Conservation (phyloP, 2,329 filamentous ascomycete species). For the Hymenoscyphus infarciens region DNA sequence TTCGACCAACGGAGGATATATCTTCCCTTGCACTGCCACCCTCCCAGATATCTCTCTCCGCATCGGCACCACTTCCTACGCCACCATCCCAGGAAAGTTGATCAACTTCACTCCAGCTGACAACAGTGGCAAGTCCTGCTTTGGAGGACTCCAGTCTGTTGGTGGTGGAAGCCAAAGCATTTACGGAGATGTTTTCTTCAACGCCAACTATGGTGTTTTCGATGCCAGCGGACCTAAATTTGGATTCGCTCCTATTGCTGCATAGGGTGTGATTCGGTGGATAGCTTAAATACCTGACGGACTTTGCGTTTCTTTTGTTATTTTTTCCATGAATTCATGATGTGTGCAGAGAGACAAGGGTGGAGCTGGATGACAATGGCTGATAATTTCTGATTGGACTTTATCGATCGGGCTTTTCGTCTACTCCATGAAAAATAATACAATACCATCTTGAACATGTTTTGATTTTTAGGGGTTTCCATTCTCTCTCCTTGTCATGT, state of each 20-base stretch:
- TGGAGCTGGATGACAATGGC: not conserved
- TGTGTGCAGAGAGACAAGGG: not conserved
- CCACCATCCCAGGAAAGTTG: constrained; percentile 35
- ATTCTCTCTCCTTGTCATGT: not conserved
- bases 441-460: not conserved
- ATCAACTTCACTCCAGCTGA: constrained; percentile 36
- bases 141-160: constrained; percentile 37
- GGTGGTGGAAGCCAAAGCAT: constrained; percentile 30
- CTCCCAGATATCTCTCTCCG: constrained; percentile 37
- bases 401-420: not conserved
- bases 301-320: not conserved
- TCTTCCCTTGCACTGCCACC: constrained; percentile 36
- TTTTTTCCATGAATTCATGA: not conserved
- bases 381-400: not conserved
- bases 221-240: constrained; percentile 28
- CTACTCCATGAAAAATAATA: not conserved
- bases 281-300: not conserved
- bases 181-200: constrained; percentile 36
- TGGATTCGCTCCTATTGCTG: constrained; percentile 29
- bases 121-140: constrained; percentile 30
- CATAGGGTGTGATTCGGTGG: not conserved
- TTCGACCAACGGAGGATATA: constrained; percentile 32
- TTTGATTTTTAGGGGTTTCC: too few species aligned
- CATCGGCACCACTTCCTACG: constrained; percentile 33
- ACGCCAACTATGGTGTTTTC: constrained; percentile 34